Evolutionary conservation across 176 grass and related monocot species (phyloP).

Genomic region (Zoysia pacifica): DNA sequence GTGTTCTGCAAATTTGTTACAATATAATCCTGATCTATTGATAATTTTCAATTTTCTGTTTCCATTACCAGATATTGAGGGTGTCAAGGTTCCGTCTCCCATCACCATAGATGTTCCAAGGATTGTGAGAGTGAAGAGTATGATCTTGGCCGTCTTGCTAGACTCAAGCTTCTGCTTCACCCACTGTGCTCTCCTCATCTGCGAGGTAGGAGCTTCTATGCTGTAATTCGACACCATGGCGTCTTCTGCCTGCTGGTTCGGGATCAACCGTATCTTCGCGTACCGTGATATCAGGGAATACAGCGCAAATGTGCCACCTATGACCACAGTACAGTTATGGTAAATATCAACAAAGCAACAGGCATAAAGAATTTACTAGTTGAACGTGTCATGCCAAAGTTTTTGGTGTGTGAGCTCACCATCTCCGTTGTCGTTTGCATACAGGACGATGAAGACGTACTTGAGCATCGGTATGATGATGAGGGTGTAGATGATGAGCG

Average conservation of each 20-base stretch:
- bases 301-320: constrained; percentile 80
- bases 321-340: not conserved
- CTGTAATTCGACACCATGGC: constrained; percentile 59
- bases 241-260: constrained; percentile 76
- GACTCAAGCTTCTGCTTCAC: constrained; percentile 60
- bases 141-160: constrained; percentile 49
- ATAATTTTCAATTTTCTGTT: not conserved
- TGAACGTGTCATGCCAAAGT: no score
- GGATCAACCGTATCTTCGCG: constrained; percentile 62
- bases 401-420: constrained; percentile 39
- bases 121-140: constrained; percentile 61
- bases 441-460: constrained; percentile 72
- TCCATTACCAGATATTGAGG: constrained; percentile 63
- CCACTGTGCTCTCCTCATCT: constrained; percentile 53
- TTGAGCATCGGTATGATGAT: constrained; percentile 64
- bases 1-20: constrained; percentile 3
- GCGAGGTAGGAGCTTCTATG: constrained; percentile 42
- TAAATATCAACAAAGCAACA: not conserved
- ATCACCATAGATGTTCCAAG: constrained; percentile 85
- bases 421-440: constrained; percentile 75
- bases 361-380: no score
- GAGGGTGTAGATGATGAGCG: constrained; percentile 76
- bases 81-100: constrained; percentile 72
- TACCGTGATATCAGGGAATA: constrained; percentile 74
- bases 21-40: not conserved